Conservation (phyloP, 2,329 filamentous ascomycete species). For the Thielaviopsis musarum region DNA sequence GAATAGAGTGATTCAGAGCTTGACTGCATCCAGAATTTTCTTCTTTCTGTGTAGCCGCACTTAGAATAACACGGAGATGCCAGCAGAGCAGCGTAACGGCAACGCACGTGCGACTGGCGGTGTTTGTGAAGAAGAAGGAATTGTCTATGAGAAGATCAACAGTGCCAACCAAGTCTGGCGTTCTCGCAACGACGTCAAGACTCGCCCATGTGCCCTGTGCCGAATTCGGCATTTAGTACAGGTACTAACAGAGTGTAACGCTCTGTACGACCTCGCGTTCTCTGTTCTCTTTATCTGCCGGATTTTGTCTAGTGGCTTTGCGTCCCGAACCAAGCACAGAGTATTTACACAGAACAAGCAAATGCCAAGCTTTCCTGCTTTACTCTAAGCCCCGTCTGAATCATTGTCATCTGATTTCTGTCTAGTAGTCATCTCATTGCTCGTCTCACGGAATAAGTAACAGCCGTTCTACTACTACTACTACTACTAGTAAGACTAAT, state of each 20-base stretch:
- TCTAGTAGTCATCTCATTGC: neutral
- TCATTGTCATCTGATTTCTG: neutral
- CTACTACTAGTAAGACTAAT: no score
- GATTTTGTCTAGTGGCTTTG: no score
- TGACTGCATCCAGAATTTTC: neutral
- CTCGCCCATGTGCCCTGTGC: no score
- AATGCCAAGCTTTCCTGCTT: neutral
- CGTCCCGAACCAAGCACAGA: no score
- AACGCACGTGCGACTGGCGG: neutral
- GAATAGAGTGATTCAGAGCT: neutral
- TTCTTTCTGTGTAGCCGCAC: neutral
- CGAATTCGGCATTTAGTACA: no score
- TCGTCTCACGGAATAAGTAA: neutral
- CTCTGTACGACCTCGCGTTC: no score
- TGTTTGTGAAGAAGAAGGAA: neutral
- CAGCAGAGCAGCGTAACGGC: neutral
- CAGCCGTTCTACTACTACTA: neutral
- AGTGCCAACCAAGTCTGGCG: no score
- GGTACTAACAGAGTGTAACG: no score
- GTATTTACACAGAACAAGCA: no score
- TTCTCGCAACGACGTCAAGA: no score
- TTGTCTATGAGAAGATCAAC: no score
- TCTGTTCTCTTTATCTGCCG: no score
- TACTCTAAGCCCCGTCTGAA: neutral
- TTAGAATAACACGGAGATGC: neutral